A percentile compares a stretch with the other conserved stretches of the same genome.
Evolutionary conservation across 164 flowering plant genomes (phyloP).

Genomic region (Liriodendron chinense): DNA sequence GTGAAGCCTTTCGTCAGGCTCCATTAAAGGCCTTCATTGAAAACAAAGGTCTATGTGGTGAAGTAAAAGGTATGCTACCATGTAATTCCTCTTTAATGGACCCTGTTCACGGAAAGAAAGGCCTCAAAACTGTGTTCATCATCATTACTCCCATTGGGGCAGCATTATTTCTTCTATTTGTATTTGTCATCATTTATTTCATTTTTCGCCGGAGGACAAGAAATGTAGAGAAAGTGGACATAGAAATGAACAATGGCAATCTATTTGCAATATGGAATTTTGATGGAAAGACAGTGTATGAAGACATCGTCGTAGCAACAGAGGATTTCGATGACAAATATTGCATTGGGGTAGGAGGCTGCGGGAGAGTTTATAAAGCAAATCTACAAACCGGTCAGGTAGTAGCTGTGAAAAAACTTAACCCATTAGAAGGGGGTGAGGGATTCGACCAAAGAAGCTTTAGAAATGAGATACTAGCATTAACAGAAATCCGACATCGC

Average conservation of each 20-base stretch:
- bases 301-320: conserved; percentile 16
- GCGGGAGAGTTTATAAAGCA: conserved; percentile 18
- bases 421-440: conserved; percentile 30
- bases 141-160: neutral
- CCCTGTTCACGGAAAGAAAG: neutral
- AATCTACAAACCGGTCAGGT: conserved; percentile 14
- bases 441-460: conserved; percentile 26
- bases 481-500: conserved; percentile 53
- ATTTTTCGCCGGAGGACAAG: neutral
- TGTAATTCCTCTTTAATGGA: conserved; percentile 16
- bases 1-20: conserved; percentile 13
- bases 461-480: conserved; percentile 44
- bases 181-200: neutral
- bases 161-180: neutral
- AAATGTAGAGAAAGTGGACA: neutral
- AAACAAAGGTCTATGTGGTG: conserved; percentile 41
- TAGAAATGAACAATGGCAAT: neutral
- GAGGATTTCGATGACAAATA: conserved; percentile 8
- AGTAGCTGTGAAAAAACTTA: conserved; percentile 25
- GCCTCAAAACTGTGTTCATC: neutral
- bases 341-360: conserved; percentile 16
- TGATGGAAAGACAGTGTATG: conserved; percentile 4
- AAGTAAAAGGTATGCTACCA: conserved; percentile 23
- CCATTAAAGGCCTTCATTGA: conserved; percentile 5
- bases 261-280: conserved; percentile 12